These are phyloP conservation scores for Colletotrichum magnum DNA, from an alignment of 2,329 filamentous ascomycete species.

Conservation along the genomic window DNA sequence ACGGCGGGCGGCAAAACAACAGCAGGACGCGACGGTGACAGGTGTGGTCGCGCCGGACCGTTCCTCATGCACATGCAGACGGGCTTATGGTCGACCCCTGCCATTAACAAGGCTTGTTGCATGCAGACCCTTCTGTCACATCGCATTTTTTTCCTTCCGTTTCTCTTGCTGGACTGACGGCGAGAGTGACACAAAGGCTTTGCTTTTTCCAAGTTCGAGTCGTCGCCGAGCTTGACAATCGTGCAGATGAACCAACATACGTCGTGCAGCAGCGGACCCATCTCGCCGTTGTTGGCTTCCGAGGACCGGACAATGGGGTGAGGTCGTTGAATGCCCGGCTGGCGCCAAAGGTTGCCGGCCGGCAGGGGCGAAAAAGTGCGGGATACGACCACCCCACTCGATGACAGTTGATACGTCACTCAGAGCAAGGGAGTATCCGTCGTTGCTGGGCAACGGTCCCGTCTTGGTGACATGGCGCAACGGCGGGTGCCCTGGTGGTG, in stretches of 20 bases:
- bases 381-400: slow-evolving; percentile 9
- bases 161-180: too few species aligned
- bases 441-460: slow-evolving; percentile 40
- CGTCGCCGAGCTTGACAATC: too few species aligned
- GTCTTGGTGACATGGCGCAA: slow-evolving; percentile 17
- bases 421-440: slow-evolving; percentile 37
- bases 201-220: background rate
- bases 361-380: slow-evolving; percentile 1
- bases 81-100: slow-evolving; percentile 33
- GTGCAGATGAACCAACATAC: background rate
- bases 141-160: background rate
- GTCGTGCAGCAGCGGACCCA: too few species aligned
- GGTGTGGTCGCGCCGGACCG: slow-evolving; percentile 31
- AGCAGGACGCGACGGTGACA: slow-evolving; percentile 20
- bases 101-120: slow-evolving; percentile 21
- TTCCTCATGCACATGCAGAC: slow-evolving; percentile 39
- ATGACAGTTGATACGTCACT: slow-evolving; percentile 40
- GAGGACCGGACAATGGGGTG: too few species aligned
- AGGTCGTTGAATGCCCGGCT: background rate
- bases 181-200: too few species aligned
- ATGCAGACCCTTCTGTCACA: slow-evolving; percentile 27
- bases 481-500: background rate
- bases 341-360: slow-evolving; percentile 12
- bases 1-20: slow-evolving; percentile 1
- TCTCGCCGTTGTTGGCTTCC: too few species aligned